Percentiles rank a stretch among this genome's conserved stretches.
These are phyloP conservation scores for Metschnikowia rubicola DNA, from an alignment of 805 yeast species.

Conservation along the genomic window DNA sequence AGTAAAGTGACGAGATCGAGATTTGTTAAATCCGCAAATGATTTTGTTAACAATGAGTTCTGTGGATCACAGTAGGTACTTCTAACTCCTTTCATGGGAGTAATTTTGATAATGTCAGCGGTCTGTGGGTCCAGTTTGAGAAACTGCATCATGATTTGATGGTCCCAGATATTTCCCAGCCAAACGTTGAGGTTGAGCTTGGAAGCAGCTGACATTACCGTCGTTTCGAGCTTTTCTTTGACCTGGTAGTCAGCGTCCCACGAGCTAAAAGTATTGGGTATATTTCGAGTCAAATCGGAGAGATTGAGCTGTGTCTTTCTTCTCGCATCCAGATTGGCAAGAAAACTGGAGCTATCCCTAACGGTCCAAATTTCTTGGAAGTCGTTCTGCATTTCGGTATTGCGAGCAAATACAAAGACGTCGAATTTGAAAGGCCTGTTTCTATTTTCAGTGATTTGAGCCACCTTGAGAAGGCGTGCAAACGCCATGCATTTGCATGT, in stretches of 20 bases:
- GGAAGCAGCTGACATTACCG: conserved; percentile 80
- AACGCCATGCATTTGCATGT: conserved; percentile 19
- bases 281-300: conserved; percentile 7
- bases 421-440: conserved; percentile 13
- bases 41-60: conserved; percentile 10
- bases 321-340: conserved; percentile 11
- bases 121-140: conserved; percentile 5
- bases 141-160: conserved; percentile 36
- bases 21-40: conserved; percentile 3
- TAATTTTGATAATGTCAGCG: conserved; percentile 9
- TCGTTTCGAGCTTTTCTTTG: conserved; percentile 79
- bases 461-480: conserved; percentile 35
- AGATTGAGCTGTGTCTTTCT: conserved; percentile 20
- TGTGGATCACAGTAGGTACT: conserved; percentile 16
- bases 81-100: background rate
- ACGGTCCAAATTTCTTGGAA: conserved; percentile 12
- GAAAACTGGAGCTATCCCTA: conserved; percentile 10
- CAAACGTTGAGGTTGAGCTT: conserved; percentile 54
- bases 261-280: conserved; percentile 13
- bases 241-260: conserved; percentile 69
- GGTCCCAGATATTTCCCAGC: conserved; percentile 82
- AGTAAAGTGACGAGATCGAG: conserved; percentile 16
- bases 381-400: conserved; percentile 4
- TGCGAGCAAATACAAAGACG: conserved; percentile 19
- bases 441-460: conserved; percentile 26